Evolutionary conservation across 2,329 filamentous ascomycete genomes (phyloP).

Genomic region (Aspergillus novoparasiticus): DNA sequence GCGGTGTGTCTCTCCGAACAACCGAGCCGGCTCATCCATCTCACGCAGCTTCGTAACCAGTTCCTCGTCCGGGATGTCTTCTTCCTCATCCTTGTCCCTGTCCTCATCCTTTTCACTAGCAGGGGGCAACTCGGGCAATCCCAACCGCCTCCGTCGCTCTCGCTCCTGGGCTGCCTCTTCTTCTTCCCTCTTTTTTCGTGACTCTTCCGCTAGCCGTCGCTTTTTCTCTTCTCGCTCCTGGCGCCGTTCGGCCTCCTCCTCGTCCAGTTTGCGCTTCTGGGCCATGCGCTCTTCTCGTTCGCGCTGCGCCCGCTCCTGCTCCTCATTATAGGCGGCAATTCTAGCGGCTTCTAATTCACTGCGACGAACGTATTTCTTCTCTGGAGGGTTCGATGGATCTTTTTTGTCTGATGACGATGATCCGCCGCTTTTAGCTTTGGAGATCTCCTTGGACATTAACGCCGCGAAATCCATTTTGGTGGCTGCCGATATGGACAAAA

Average conservation of each 20-base stretch:
- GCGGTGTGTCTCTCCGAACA: constrained; percentile 82
- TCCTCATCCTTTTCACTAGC: constrained; percentile 33
- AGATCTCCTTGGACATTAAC: constrained; percentile 89
- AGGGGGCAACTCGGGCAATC: constrained; percentile 71
- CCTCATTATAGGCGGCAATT: constrained; percentile 75
- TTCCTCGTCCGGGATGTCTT: constrained; percentile 69
- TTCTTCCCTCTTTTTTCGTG: constrained; percentile 67
- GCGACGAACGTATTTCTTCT: constrained; percentile 80
- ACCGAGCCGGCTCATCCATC: constrained; percentile 69
- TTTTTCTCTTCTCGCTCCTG: constrained; percentile 79
- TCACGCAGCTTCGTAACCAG: constrained; percentile 68
- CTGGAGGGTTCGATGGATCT: constrained; percentile 24
- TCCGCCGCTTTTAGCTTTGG: constrained; percentile 68
- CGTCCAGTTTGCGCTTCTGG: constrained; percentile 86
- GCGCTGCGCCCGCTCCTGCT: constrained; percentile 73
- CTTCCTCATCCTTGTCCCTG: constrained; percentile 43
- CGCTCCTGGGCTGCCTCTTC: constrained; percentile 74
- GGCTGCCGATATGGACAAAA: not conserved
- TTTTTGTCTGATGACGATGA: constrained; percentile 28
- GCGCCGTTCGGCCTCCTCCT: constrained; percentile 74
- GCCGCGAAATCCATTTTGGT: constrained; percentile 88
- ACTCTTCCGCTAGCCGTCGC: constrained; percentile 78
- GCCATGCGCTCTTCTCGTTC: constrained; percentile 70
- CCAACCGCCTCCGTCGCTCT: constrained; percentile 72
- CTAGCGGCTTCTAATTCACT: constrained; percentile 84